A percentile compares a stretch with the other conserved stretches of the same genome.
phyloP scores from a whole-genome alignment of 176 grass and related monocot species.

The Aegilops sharonensis region DNA sequence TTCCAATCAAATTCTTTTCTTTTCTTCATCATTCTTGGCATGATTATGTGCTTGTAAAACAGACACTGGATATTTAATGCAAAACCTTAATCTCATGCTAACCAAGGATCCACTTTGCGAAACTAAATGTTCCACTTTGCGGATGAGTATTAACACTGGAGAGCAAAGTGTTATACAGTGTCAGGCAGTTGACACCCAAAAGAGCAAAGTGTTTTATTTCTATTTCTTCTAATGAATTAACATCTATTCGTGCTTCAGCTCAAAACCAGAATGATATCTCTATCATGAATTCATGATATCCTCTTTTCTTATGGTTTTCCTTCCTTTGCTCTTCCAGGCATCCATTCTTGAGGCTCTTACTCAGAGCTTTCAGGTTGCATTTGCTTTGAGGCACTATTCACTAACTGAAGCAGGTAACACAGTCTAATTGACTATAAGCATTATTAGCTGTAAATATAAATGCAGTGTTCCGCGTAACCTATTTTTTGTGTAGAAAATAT shows the following conservation, averaged over 20 bases:
- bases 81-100: not conserved
- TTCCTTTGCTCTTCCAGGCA: conserved; percentile 66
- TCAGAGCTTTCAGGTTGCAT: conserved; percentile 95
- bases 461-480: not conserved
- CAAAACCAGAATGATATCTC: conserved; percentile 11
- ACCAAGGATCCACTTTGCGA: not conserved
- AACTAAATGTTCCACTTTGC: not conserved
- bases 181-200: conserved; percentile 1
- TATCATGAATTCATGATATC: not conserved
- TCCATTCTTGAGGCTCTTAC: conserved; percentile 82
- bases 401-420: conserved; percentile 63
- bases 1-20: not conserved
- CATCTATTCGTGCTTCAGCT: not conserved
- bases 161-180: conserved; percentile 2
- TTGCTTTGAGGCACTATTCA: conserved; percentile 71
- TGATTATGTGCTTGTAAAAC: conserved; percentile 6
- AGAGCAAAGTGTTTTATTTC: not conserved
- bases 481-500: not conserved
- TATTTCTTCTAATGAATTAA: conserved; percentile 12
- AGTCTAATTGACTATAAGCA: conserved; percentile 19
- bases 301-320: conserved; percentile 33
- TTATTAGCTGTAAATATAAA: conserved; percentile 19
- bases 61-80: conserved; percentile 11
- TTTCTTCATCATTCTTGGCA: conserved; percentile 22
- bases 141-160: not conserved